phyloP scores from a whole-genome alignment of 2,329 filamentous ascomycete genomes.

The Diaporthe aspalathi region DNA sequence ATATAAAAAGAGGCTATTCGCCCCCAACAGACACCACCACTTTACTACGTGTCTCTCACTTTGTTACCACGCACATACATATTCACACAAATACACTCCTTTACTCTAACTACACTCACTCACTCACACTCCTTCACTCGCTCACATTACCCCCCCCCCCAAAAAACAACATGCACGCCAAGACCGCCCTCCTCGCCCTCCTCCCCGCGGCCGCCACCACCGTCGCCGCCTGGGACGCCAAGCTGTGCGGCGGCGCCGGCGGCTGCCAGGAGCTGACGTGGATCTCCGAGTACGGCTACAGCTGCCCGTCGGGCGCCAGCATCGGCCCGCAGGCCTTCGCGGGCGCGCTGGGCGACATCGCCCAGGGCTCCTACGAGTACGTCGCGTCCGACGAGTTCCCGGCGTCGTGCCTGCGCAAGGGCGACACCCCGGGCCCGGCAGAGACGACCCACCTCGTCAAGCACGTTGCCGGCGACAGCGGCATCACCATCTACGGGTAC shows the following conservation, averaged over 20 bases:
- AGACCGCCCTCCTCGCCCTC: conserved; percentile 2
- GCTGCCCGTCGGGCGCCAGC: not conserved
- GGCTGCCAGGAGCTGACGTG: conserved; percentile 23
- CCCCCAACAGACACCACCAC: not conserved
- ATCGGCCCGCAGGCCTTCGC: not conserved
- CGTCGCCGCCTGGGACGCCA: not conserved
- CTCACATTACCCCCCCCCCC: not conserved
- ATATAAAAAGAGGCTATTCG: conserved; percentile 9
- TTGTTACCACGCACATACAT: not conserved
- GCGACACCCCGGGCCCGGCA: not conserved
- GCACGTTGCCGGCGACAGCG: not conserved
- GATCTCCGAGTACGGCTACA: conserved; percentile 7
- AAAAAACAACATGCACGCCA: conserved; percentile 5
- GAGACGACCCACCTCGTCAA: not conserved
- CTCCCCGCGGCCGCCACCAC: not conserved
- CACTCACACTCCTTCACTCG: not conserved
- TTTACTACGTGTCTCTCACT: too few relatives aligned
- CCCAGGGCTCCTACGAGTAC: conserved; percentile 6
- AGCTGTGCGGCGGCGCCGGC: conserved; percentile 12
- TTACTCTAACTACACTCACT: not conserved
- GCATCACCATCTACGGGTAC: conserved; percentile 5
- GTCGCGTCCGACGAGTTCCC: conserved; percentile 18
- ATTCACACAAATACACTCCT: not conserved
- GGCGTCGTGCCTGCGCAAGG: not conserved
- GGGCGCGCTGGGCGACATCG: not conserved